Conservation (phyloP, 148 eudicot species). For the Limonium bicolor region DNA sequence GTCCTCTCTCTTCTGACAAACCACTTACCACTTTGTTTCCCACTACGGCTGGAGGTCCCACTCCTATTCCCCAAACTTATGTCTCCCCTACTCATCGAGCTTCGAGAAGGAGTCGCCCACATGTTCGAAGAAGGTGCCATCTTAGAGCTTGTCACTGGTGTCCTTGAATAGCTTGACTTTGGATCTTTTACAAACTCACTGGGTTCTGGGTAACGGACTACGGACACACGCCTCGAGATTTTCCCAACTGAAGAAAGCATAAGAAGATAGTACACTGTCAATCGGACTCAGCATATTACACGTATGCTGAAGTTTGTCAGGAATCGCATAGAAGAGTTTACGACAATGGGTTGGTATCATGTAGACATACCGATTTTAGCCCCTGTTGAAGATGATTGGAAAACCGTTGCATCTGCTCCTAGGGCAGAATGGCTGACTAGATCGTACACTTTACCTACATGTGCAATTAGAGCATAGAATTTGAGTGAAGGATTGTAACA, state of each 20-base stretch:
- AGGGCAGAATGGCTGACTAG: conserved; percentile 39
- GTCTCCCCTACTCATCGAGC: conserved; percentile 5
- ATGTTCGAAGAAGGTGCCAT: conserved; percentile 25
- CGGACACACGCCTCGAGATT: conserved; percentile 61
- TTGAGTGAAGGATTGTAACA: too few species aligned
- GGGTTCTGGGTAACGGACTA: conserved; percentile 75
- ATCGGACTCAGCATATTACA: conserved; percentile 1
- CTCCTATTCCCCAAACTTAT: conserved; percentile 12
- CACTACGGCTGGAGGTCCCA: conserved; percentile 16
- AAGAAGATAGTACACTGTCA: too few species aligned
- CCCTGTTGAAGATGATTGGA: conserved; percentile 35
- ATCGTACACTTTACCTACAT: conserved; percentile 55
- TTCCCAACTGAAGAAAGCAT: conserved; percentile 41
- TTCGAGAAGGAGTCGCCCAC: conserved; percentile 25
- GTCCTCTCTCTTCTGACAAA: conserved; percentile 17
- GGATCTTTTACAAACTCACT: conserved; percentile 24
- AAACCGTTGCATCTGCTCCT: conserved; percentile 46
- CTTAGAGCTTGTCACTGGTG: conserved; percentile 16
- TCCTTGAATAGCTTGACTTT: conserved; percentile 6
- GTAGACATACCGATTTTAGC: conserved; percentile 43
- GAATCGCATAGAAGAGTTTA: too few species aligned
- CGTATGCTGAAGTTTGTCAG: not conserved
- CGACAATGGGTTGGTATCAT: too few species aligned
- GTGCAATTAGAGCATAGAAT: not conserved
- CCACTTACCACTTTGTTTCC: conserved; percentile 30